These are phyloP conservation scores for Phytophthora kernoviae DNA, from an alignment of 352 stramenopile species.

Conservation along the genomic window DNA sequence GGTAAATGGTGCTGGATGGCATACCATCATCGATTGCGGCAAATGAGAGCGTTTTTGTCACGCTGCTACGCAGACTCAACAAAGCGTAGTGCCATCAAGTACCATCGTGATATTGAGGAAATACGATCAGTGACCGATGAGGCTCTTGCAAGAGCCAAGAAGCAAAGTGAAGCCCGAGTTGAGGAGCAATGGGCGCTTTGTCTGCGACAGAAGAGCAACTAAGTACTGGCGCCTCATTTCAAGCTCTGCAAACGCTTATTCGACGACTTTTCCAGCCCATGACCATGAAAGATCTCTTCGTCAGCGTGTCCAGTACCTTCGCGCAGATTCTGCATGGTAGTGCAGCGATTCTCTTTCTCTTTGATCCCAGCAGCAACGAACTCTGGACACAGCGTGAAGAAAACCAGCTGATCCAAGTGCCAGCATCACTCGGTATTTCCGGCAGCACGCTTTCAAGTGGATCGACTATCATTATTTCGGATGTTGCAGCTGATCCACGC, in stretches of 20 bases:
- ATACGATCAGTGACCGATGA: slow-evolving; percentile 17
- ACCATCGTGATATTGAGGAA: slow-evolving; percentile 16
- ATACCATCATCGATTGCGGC: slow-evolving; percentile 37
- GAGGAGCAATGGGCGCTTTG: slow-evolving; percentile 17
- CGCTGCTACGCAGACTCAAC: slow-evolving; percentile 24
- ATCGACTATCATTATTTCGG: slow-evolving; percentile 42
- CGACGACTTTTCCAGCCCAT: slow-evolving; percentile 40
- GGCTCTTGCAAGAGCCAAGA: slow-evolving; percentile 10
- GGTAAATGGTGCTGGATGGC: slow-evolving; percentile 59
- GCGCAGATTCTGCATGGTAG: slow-evolving; percentile 48
- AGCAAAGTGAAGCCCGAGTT: slow-evolving; percentile 15
- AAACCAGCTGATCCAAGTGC: slow-evolving; percentile 49
- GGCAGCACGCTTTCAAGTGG: slow-evolving; percentile 47
- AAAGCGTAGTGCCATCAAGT: slow-evolving; percentile 6
- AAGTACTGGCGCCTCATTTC: slow-evolving; percentile 25
- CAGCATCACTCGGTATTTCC: slow-evolving; percentile 61
- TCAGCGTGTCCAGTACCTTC: slow-evolving; percentile 37
- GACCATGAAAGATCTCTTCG: slow-evolving; percentile 52
- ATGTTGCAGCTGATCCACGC: slow-evolving; percentile 44
- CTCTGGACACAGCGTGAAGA: slow-evolving; percentile 68
- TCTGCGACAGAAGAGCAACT: slow-evolving; percentile 30
- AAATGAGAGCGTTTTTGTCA: slow-evolving; percentile 45
- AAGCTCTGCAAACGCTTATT: slow-evolving; percentile 54
- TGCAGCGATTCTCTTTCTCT: slow-evolving; percentile 58
- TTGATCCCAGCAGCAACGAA: slow-evolving; percentile 66